Percentiles rank a stretch among this genome's conserved stretches.
Conservation (phyloP, 2,329 filamentous ascomycete species). For the Stagonosporopsis vannaccii region DNA sequence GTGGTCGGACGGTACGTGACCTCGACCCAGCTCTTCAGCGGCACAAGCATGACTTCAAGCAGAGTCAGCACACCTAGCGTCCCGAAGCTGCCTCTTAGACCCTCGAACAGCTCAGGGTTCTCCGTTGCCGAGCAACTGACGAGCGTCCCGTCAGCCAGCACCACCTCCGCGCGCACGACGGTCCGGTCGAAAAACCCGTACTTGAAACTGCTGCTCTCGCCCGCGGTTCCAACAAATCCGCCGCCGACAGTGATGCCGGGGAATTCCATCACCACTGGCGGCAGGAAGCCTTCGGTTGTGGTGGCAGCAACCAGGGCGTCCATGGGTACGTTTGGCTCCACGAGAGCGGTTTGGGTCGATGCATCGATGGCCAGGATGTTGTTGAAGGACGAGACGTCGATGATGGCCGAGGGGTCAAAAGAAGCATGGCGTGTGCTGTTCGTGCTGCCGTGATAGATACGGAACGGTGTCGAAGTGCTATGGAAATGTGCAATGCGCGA, state of each 20-base stretch:
- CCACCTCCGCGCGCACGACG: constrained; percentile 68
- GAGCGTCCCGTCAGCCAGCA: constrained; percentile 65
- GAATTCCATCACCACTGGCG: constrained; percentile 74
- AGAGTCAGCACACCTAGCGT: constrained; percentile 68
- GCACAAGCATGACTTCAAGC: constrained; percentile 64
- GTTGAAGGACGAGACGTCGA: constrained; percentile 71
- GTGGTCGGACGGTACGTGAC: constrained; percentile 67
- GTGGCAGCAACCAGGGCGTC: constrained; percentile 67
- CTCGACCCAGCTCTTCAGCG: constrained; percentile 64
- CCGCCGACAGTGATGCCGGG: constrained; percentile 74
- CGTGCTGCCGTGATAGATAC: constrained; percentile 75
- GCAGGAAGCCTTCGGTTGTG: constrained; percentile 62
- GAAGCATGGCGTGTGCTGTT: constrained; percentile 71
- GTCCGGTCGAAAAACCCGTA: constrained; percentile 72
- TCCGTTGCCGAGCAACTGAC: constrained; percentile 57
- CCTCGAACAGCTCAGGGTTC: constrained; percentile 64
- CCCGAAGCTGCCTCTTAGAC: constrained; percentile 65
- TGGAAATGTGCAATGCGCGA: constrained; percentile 36
- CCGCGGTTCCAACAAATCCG: constrained; percentile 70
- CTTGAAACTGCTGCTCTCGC: constrained; percentile 72
- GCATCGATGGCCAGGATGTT: constrained; percentile 68
- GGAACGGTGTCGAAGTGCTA: constrained; percentile 36
- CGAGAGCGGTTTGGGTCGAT: constrained; percentile 61
- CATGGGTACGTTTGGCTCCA: constrained; percentile 76
- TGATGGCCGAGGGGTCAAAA: constrained; percentile 50